Base-by-base conservation (phyloP, 2,329 filamentous ascomycete genomes). In the Cyphellophora attinorum region DNA sequence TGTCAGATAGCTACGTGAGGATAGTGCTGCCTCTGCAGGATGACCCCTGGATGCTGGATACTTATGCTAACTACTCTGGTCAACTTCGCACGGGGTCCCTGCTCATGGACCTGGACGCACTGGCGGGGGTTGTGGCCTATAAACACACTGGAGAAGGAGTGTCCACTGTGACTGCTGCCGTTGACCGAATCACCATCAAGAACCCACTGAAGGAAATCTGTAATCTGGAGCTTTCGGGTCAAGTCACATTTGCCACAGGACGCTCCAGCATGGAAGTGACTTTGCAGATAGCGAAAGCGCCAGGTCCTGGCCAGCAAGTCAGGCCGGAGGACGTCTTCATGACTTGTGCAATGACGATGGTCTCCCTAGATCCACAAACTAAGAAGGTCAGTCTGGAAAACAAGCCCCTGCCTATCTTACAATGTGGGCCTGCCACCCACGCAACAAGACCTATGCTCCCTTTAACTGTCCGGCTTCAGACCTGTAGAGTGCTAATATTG, bases 291-390 rank as follows among this genome's bases (percentile, higher is more conserved):
- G 76, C 79, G 5, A 81, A 79, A 50, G 79, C 74, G 0, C 71
- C 76, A 1, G 60, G 66, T 19, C 33, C 33, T 27, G 79, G 76
- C 15, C 65, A 80, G 47, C 51, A 58, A 21, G 50, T 56, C 11
- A 67, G 67, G 42, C 63, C 72, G 2, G 70, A 78, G 28, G 78
- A 82, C 52, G 61, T 81, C 1, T 55, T 82, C 36, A 70, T 83
- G 55, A 79, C 75, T n/a, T 82, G 79, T 55, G 73, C 77, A 5
- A 84, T 84, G 50, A 85, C 80, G 1, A 85, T 85, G 81, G 81
- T 85, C 0, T 81, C 79, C 2, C 60, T 85, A 8, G 74, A 85
- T 47, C 78, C 79, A 2, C 60, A 51, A 3, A 84, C 79, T 1
- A 81, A 78, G 56, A 79, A 72, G n/a, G n/a, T n/a, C n/a, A n/a